Evolutionary conservation across 345 rosid genomes (phyloP), one percentile per base, ranked within the genome.

Genomic region (Rubroshorea leprosula): DNA sequence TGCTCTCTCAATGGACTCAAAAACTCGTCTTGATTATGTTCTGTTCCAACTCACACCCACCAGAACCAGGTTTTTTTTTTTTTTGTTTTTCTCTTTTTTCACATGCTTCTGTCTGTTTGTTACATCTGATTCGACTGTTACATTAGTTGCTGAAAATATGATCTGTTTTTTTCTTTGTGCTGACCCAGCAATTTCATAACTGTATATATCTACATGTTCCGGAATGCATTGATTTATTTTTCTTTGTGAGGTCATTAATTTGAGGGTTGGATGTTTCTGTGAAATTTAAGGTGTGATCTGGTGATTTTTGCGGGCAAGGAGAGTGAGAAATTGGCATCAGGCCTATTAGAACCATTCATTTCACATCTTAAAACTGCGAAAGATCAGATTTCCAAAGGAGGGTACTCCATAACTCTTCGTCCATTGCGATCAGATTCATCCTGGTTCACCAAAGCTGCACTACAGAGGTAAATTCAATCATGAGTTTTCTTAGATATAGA

Each of bases 11-110:
- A 93, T 93, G 99, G 99, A 93, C 68, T 74, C 90, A 4, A 79
- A 82, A 64, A 82, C 88, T 49, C 78, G 82, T 68, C 85, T 93
- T 64, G 97, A 89, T 55, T 77, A 83, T 74, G 94, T 72, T 70
- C 82, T 93, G 64, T 93, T 93, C 61, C 99, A 89, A 62, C 96
- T 93, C 76, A 89, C 99, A 41, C 97, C 97, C 50, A 93, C 99
- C 49, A 87, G 94, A 72, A 93, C 97, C 72, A 93, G 99, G 99
- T 93, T 80, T 23, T 43, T 25, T 16, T 10, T 41, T 13, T 10
- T 14, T 1, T 22, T 10, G 24, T 26, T 26, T 49, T 5, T 15
- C 22, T 47, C 4, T 9, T 14, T 49, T 49, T 5, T 11, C 53
- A 2, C 41, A 35, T 35, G 3, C 12, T 35, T 6, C 5, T 10